A percentile compares a stretch with the other conserved stretches of the same genome.
These are phyloP conservation scores for Corrigiola litoralis DNA, from an alignment of 179 eudicot genomes.

Conservation along the genomic window DNA sequence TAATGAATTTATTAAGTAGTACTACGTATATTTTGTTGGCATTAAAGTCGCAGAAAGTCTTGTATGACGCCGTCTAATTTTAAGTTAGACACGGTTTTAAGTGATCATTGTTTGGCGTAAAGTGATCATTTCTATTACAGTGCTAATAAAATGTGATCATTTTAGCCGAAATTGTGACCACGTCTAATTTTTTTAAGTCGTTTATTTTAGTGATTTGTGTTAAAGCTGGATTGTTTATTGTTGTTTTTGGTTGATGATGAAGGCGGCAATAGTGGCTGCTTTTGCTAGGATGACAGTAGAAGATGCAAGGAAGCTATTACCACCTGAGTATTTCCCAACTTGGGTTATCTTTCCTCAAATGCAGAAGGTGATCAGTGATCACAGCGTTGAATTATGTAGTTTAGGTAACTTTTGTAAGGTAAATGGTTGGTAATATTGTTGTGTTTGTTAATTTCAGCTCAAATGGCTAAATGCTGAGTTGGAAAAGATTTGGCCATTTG, in stretches of 20 bases:
- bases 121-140: no score
- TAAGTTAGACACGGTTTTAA: no score
- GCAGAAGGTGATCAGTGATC: constrained; percentile 56
- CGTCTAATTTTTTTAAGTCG: not conserved
- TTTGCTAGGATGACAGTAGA: constrained; percentile 65
- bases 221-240: constrained; percentile 1
- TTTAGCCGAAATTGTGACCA: not conserved
- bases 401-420: not conserved
- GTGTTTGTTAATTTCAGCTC: constrained; percentile 42
- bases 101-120: no score
- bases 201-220: not conserved
- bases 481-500: constrained; percentile 81
- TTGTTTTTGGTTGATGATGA: not conserved
- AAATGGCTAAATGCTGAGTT: constrained; percentile 76
- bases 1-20: not conserved
- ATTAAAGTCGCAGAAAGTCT: no score
- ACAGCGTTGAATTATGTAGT: not conserved
- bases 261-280: constrained; percentile 73
- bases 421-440: not conserved
- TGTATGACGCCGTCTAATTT: no score
- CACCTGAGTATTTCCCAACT: constrained; percentile 57
- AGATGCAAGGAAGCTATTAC: constrained; percentile 70
- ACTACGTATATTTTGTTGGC: not conserved
- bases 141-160: no score
- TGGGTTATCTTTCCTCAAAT: constrained; percentile 75